Percentiles rank a stretch among this genome's conserved stretches.
These are phyloP conservation scores for Sugiyamaella novakii DNA, from an alignment of 1,139 yeast genomes.

Conservation along the genomic window DNA sequence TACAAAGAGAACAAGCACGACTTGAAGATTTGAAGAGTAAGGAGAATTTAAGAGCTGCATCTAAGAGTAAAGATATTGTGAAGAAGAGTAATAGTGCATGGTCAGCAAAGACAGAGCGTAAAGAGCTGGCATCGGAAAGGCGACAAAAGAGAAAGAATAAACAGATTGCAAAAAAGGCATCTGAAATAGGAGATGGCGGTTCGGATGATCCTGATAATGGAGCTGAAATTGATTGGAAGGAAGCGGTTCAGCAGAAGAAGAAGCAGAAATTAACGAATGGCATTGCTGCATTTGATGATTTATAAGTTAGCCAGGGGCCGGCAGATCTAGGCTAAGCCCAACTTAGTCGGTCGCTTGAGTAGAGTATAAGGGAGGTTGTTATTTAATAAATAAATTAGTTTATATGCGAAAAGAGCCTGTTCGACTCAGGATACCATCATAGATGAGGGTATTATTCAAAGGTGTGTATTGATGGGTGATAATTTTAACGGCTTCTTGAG, in stretches of 20 bases:
- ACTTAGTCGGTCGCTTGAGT: too few relatives aligned
- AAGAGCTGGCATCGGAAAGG: slow-evolving; percentile 64
- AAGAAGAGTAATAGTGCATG: slow-evolving; percentile 68
- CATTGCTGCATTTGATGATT: slow-evolving; percentile 72
- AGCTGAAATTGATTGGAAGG: slow-evolving; percentile 82
- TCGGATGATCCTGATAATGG: slow-evolving; percentile 55
- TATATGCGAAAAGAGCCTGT: slow-evolving; percentile 51
- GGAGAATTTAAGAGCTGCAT: slow-evolving; percentile 59
- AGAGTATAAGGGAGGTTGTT: too few relatives aligned
- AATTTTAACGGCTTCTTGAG: slow-evolving; percentile 61
- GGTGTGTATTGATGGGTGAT: slow-evolving; percentile 75
- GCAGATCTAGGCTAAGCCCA: too few relatives aligned
- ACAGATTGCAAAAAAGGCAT: slow-evolving; percentile 55
- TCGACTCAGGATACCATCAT: slow-evolving; percentile 63
- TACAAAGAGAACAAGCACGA: slow-evolving; percentile 64
- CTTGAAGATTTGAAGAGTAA: slow-evolving; percentile 56
- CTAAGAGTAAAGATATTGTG: slow-evolving; percentile 47
- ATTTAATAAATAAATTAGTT: too few relatives aligned
- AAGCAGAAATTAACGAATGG: slow-evolving; percentile 48
- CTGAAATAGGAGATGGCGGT: slow-evolving; percentile 38
- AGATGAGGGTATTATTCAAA: slow-evolving; percentile 62
- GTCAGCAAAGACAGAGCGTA: slow-evolving; percentile 69
- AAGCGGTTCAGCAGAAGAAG: slow-evolving; percentile 65
- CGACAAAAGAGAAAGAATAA: slow-evolving; percentile 62
- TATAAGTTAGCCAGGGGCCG: too few relatives aligned